Conservation (phyloP, 768 basidiomycete genomes). For the Lactifluus hygrophoroides region DNA sequence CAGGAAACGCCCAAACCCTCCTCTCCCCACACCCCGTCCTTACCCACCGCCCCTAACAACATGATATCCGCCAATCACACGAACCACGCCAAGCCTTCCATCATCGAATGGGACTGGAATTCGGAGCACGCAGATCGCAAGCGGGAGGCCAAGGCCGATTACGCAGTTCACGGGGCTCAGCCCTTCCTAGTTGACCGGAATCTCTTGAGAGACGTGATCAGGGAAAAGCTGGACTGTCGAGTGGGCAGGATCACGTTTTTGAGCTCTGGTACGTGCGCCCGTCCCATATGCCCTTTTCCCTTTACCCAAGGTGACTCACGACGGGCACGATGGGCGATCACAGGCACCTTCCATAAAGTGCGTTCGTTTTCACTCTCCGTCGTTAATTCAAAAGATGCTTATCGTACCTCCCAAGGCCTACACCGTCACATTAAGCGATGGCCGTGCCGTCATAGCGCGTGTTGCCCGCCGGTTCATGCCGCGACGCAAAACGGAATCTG, state of each 20-base stretch:
- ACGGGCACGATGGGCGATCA: constrained; percentile 5
- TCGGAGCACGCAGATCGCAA: constrained; percentile 62
- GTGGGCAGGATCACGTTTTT: constrained; percentile 68
- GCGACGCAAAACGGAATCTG: constrained; percentile 77
- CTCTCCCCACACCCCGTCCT: background rate
- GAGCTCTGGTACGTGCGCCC: constrained; percentile 56
- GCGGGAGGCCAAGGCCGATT: constrained; percentile 55
- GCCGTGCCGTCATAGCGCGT: constrained; percentile 60
- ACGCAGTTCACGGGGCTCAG: constrained; percentile 47
- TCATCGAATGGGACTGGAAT: constrained; percentile 61
- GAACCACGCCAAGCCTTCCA: background rate
- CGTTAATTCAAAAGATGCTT: constrained; percentile 7
- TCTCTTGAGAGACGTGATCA: constrained; percentile 67
- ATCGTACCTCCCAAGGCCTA: constrained; percentile 47
- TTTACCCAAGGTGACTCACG: constrained; percentile 8
- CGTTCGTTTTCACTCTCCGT: constrained; percentile 21
- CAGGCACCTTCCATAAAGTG: constrained; percentile 83
- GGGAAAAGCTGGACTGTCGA: constrained; percentile 55
- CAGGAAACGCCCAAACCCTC: constrained; percentile 1
- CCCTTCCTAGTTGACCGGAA: constrained; percentile 72
- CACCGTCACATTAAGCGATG: constrained; percentile 56
- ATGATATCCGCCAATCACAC: background rate
- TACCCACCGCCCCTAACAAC: background rate
- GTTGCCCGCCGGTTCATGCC: constrained; percentile 85
- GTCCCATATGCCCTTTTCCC: constrained; percentile 5